These are phyloP conservation scores for Pachyrhizus erosus DNA, from an alignment of 306 rosid species.

Conservation along the genomic window DNA sequence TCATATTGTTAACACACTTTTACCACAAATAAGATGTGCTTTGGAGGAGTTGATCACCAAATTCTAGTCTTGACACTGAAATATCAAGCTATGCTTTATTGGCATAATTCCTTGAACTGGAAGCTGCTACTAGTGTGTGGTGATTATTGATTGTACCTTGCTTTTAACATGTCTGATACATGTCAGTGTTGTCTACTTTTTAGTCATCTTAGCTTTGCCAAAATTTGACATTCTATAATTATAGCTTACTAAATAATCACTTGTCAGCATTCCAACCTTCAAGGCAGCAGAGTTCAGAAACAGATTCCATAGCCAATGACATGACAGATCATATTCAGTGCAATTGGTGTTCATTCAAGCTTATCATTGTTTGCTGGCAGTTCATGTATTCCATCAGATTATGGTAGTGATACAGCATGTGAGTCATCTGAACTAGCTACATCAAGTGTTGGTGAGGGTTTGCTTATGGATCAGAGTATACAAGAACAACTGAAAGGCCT, in stretches of 20 bases:
- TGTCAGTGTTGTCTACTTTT: neutral
- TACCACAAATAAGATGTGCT: neutral
- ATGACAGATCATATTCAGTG: neutral
- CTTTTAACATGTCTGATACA: neutral
- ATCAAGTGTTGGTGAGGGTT: neutral
- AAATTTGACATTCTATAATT: neutral
- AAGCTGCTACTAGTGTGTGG: neutral
- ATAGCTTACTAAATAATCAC: neutral
- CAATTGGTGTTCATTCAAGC: neutral
- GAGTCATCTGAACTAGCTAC: neutral
- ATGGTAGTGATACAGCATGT: neutral
- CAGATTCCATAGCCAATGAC: neutral
- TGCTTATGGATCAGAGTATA: neutral
- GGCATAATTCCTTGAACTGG: neutral
- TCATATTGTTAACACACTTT: neutral
- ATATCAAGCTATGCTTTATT: neutral
- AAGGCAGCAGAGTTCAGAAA: too few relatives aligned
- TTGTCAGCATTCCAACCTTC: neutral
- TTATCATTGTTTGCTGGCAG: neutral
- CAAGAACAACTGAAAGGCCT: neutral
- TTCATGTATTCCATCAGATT: neutral
- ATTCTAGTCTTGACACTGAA: neutral
- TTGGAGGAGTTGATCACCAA: neutral
- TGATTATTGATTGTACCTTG: neutral
- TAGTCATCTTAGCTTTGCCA: neutral